Evolutionary conservation across 108 stramenopile species (phyloP).

Genomic region (Nitzschia palea): DNA sequence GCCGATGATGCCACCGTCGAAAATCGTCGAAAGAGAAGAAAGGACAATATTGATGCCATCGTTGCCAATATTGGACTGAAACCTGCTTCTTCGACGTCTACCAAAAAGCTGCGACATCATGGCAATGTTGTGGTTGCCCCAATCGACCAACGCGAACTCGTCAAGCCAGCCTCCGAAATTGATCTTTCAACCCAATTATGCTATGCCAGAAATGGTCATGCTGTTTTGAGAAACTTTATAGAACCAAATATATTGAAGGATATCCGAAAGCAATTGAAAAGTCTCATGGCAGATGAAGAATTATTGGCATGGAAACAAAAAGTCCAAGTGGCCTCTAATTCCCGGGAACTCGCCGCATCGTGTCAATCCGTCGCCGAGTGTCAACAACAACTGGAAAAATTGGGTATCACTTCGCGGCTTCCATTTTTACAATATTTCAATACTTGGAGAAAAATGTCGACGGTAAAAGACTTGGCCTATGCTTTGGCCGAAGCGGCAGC

Average conservation of each 20-base stretch:
- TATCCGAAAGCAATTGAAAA: constrained; percentile 43
- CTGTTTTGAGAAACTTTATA: constrained; percentile 69
- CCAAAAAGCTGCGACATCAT: neutral
- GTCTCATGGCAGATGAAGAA: constrained; percentile 39
- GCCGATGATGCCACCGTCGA: too few relatives aligned
- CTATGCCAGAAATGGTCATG: constrained; percentile 79
- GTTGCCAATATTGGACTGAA: neutral
- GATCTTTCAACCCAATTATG: constrained; percentile 56
- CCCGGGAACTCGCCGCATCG: constrained; percentile 30
- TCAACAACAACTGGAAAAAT: constrained; percentile 37
- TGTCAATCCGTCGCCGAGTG: constrained; percentile 52
- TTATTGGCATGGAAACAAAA: constrained; percentile 80
- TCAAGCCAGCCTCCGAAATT: constrained; percentile 17
- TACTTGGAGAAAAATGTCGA: constrained; percentile 52
- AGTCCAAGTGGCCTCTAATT: constrained; percentile 67
- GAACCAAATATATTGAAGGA: constrained; percentile 23
- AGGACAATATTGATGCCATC: neutral
- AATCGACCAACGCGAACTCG: neutral
- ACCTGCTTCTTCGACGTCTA: neutral
- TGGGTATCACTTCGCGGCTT: constrained; percentile 45
- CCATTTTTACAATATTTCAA: constrained; percentile 90
- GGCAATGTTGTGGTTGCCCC: neutral
- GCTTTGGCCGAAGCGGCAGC: constrained; percentile 53
- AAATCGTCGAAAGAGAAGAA: neutral
- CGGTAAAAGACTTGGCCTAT: constrained; percentile 52